Percentiles rank a stretch among this genome's conserved stretches.
Evolutionary conservation across 768 basidiomycete species (phyloP).

Genomic region (Clitopilus passeckerianus): DNA sequence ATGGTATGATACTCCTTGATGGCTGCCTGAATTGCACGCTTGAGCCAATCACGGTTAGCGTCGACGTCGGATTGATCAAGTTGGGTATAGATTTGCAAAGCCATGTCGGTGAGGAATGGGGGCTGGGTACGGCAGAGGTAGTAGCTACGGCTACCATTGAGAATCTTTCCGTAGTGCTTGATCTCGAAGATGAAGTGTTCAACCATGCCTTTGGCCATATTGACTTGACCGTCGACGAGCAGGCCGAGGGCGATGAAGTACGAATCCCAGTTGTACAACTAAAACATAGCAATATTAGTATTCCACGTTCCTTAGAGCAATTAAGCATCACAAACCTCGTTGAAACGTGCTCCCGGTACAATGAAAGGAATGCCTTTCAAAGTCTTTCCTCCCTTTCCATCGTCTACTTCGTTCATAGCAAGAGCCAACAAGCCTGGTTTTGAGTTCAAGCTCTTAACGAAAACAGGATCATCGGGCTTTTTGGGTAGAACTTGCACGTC

Average conservation of each 20-base stretch:
- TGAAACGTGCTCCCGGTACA: constrained; percentile 93
- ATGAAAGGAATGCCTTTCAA: constrained; percentile 95
- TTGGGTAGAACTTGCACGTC: constrained; percentile 88
- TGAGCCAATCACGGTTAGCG: constrained; percentile 86
- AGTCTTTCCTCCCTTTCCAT: constrained; percentile 71
- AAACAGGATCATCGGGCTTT: constrained; percentile 81
- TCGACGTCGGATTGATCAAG: constrained; percentile 80
- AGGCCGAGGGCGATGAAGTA: constrained; percentile 94
- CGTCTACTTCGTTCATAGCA: constrained; percentile 91
- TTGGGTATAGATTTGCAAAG: constrained; percentile 95
- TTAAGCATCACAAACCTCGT: constrained; percentile 56
- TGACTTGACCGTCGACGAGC: constrained; percentile 89
- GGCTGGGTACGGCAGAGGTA: constrained; percentile 96
- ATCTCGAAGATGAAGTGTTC: constrained; percentile 99
- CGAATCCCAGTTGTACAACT: constrained; percentile 95
- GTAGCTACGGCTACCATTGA: constrained; percentile 94
- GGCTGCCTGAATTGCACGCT: constrained; percentile 92
- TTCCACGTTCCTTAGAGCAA: not conserved
- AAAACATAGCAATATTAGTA: constrained; percentile 6
- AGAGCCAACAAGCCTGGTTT: constrained; percentile 93
- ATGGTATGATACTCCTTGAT: constrained; percentile 99
- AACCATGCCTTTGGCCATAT: constrained; percentile 96
- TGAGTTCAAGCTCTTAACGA: constrained; percentile 89
- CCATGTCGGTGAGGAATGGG: constrained; percentile 98
- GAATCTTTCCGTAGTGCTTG: constrained; percentile 93